Conservation (phyloP, 164 flowering plant genomes). For the Stephania cephalantha region DNA sequence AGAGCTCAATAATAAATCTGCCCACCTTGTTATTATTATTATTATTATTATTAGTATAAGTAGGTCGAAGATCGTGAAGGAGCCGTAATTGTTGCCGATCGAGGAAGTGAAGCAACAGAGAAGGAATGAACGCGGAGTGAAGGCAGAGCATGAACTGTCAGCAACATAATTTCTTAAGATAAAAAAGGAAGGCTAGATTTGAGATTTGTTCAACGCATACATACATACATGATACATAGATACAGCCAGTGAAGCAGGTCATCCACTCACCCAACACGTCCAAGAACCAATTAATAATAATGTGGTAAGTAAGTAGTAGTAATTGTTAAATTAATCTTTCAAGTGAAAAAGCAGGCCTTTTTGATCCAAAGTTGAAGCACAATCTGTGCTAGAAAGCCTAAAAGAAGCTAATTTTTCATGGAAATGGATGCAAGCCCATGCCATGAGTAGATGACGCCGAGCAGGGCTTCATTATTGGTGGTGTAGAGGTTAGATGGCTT, state of each 20-base stretch:
- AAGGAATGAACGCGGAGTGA: constrained; percentile 6
- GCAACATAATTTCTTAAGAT: too few relatives aligned
- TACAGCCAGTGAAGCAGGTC: neutral
- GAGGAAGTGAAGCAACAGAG: neutral
- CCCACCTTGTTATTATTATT: neutral
- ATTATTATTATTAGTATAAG: too few relatives aligned
- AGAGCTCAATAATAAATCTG: neutral
- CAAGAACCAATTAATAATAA: neutral
- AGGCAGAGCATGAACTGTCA: neutral
- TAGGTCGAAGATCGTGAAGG: too few relatives aligned
- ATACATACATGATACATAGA: too few relatives aligned
- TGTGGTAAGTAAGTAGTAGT: too few relatives aligned
- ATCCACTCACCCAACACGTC: neutral
- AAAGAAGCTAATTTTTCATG: too few relatives aligned
- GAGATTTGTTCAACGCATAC: constrained; percentile 13
- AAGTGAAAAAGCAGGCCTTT: neutral
- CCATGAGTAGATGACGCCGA: too few relatives aligned
- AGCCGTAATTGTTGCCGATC: neutral
- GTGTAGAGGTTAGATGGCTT: too few relatives aligned
- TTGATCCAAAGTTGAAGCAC: neutral
- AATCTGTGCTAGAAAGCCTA: neutral
- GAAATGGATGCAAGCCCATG: too few relatives aligned
- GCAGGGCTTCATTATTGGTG: too few relatives aligned
- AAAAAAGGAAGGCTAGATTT: constrained; percentile 19
- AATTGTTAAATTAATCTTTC: neutral